Evolutionary conservation across 2,329 filamentous ascomycete genomes (phyloP).

Genomic region (Scleromitrula shiraiana): DNA sequence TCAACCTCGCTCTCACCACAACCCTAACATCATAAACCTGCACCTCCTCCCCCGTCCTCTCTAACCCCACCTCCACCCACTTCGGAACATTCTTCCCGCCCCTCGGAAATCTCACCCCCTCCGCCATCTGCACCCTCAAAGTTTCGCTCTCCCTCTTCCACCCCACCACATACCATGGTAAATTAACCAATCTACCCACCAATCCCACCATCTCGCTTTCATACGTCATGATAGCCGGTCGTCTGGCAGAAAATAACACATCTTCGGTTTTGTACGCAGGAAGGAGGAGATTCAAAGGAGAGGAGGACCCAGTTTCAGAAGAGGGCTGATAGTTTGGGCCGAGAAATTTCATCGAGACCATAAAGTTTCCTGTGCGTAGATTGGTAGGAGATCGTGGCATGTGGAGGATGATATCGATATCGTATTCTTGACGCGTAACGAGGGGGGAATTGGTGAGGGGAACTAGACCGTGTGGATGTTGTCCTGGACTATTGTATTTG

Average conservation of each 20-base stretch:
- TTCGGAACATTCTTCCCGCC: slow-evolving; percentile 37
- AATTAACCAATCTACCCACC: slow-evolving; percentile 50
- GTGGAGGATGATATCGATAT: slow-evolving; percentile 66
- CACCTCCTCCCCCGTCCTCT: slow-evolving; percentile 43
- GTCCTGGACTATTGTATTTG: slow-evolving; percentile 31
- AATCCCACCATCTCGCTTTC: slow-evolving; percentile 59
- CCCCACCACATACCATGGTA: slow-evolving; percentile 64
- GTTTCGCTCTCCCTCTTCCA: slow-evolving; percentile 55
- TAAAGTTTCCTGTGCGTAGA: slow-evolving; percentile 79
- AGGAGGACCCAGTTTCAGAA: slow-evolving; percentile 22
- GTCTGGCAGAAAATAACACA: slow-evolving; percentile 55
- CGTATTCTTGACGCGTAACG: slow-evolving; percentile 71
- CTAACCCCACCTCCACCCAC: slow-evolving; percentile 39
- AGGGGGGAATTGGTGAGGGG: slow-evolving; percentile 44
- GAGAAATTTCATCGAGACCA: slow-evolving; percentile 73
- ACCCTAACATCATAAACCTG: slow-evolving; percentile 69
- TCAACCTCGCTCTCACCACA: slow-evolving; percentile 64
- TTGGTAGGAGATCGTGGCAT: slow-evolving; percentile 76
- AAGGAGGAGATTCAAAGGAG: not conserved
- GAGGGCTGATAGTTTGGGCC: slow-evolving; percentile 34
- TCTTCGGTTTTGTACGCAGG: slow-evolving; percentile 4
- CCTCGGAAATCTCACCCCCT: slow-evolving; percentile 55
- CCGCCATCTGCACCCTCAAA: slow-evolving; percentile 63
- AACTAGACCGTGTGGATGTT: slow-evolving; percentile 28
- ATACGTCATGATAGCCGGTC: slow-evolving; percentile 73